Evolutionary conservation across 768 basidiomycete species (phyloP), one percentile per base, ranked within the genome.

Genomic region (Phylloporus arenicola): DNA sequence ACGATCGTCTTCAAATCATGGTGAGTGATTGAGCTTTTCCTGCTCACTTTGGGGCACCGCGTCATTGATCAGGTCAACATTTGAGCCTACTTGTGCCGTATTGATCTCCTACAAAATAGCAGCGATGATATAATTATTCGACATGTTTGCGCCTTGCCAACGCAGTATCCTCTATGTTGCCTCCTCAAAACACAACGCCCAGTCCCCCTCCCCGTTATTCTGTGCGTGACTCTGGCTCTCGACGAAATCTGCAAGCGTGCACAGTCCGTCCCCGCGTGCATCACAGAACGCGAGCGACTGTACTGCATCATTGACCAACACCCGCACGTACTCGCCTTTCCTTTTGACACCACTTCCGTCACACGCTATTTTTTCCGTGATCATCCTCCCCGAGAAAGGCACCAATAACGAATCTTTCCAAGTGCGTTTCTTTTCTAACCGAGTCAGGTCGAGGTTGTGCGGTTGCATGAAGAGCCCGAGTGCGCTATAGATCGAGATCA

Each of bases 261-360:
- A 92, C 45, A 92, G 42, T 14, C 85, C 81, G 43, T 81, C 58
- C 42, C 61, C 50, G 33, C 51, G 62, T 56, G 72, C 79, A 11
- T 72, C 73, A 55, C 83, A 86, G 59, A 86, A 83, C 40, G 69
- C 70, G 39, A 84, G 60, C 0, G 79, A 76, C 61, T 84, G 81
- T 37, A 86, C 53, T 7, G 75, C 82, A 57, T 90, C 85, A 54
- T 88, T 87, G 50, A 92, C 81, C 25, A 92, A 68, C 14, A 92
- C 71, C 54, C 90, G 72, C 31, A 92, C 80, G 57, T 75, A 82
- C 48, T 75, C 73, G 38, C 66, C 67, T 6, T 47, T 27, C 2
- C 8, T 35, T 31, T 14, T 60, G 61, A 14, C 16, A 14, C 44
- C 33, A 33, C 33, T 25, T 50, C 47, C 24, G 4, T 20, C 20